Base-by-base conservation (phyloP, 2,329 filamentous ascomycete genomes). In the Purpureocillium lavendulum region DNA sequence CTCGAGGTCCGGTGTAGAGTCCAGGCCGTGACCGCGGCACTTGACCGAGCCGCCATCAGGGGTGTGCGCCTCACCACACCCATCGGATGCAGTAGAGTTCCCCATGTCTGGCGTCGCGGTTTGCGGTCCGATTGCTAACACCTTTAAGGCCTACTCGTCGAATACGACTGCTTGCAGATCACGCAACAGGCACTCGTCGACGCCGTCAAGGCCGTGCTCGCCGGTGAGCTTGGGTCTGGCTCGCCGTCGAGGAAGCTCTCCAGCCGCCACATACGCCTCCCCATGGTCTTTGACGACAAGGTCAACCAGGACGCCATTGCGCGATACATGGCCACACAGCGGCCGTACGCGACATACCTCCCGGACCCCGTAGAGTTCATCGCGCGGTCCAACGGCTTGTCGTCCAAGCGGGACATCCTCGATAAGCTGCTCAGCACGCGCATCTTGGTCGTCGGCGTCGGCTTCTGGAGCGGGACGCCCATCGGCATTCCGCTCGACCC, bases 291-390 rank as follows among this genome's bases (percentile, higher is more conserved):
- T 30, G 37, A 39, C 13, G 37, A 39, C 15, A 16, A 30, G 15
- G 31, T 35, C 24, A 39, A 39, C 31, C 28, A 33, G 14, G 18
- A 18, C 4, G 28, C 30, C 8, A 14, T 35, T 4, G 28, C 72
- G 40, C 64, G 76, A 9, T 81, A 82, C 53, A 77, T 74, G 60
- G 69, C 70, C 21, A 78, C 72, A 4, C 72, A 77, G 43, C 64
- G 77, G 2, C 70, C 73, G 2, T 69, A 75, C 21, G 77, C 77
- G 1, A 65, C 71, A 1, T 82, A 79, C 43, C 59, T 81, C 0
- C 77, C 77, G 0, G 71, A 77, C 48, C 77, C 77, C 35, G 61
- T 80, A 30, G 65, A 70, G 1, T 82, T 77, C 40, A 44, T 62
- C 7, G 49, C 48, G 5, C 51, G 56, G 29, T 60, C 57, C 37